A percentile compares a stretch with the other conserved stretches of the same genome.
Evolutionary conservation across 164 flowering plant species (phyloP).

Genomic region (Chimonanthus salicifolius): DNA sequence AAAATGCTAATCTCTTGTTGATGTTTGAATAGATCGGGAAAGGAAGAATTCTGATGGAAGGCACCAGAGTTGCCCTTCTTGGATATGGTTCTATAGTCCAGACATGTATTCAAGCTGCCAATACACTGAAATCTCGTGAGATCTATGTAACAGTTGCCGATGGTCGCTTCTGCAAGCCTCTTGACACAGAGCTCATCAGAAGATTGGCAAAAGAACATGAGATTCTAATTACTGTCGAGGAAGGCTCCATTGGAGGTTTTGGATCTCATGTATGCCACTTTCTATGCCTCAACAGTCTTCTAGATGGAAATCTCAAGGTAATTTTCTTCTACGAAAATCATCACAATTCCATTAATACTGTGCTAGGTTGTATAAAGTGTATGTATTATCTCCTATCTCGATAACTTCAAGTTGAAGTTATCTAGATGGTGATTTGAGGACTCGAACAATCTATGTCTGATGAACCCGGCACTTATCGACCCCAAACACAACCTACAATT

Average conservation of each 20-base stretch:
- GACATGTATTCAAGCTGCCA: constrained; percentile 62
- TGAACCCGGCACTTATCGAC: too few species aligned
- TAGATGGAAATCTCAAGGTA: constrained; percentile 92
- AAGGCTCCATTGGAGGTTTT: constrained; percentile 89
- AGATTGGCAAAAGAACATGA: constrained; percentile 71
- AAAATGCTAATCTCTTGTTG: background rate
- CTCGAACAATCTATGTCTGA: background rate
- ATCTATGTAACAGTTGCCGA: constrained; percentile 62
- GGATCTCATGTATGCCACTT: constrained; percentile 81
- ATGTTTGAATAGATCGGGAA: constrained; percentile 58
- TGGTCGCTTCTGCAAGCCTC: constrained; percentile 90
- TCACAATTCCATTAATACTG: background rate
- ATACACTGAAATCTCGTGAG: constrained; percentile 34
- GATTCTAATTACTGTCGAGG: constrained; percentile 69
- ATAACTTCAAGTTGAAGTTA: too few species aligned
- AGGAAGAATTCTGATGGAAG: constrained; percentile 77
- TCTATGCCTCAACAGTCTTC: constrained; percentile 54
- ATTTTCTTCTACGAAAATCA: background rate
- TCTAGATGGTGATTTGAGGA: background rate
- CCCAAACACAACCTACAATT: too few species aligned
- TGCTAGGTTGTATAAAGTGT: background rate
- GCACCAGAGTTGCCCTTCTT: constrained; percentile 68
- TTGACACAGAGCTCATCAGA: constrained; percentile 63
- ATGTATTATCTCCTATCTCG: background rate
- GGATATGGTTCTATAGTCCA: constrained; percentile 80